These are phyloP conservation scores for Odontarrhena argentea DNA, from an alignment of 345 rosid species.

Conservation along the genomic window DNA sequence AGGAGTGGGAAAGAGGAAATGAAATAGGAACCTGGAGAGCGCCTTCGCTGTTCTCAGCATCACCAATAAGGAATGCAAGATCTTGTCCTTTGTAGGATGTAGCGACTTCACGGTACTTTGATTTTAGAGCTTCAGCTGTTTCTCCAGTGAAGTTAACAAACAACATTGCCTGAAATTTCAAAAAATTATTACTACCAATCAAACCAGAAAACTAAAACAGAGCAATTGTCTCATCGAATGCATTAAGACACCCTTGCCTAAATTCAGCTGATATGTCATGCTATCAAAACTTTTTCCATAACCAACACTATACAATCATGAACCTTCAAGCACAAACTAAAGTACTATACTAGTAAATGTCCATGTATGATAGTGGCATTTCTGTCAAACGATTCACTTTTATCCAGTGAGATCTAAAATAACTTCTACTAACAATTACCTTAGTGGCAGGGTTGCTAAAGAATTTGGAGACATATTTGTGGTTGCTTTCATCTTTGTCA, in stretches of 20 bases:
- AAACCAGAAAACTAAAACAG: conserved; percentile 24
- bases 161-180: conserved; percentile 71
- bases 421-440: conserved; percentile 45
- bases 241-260: background rate
- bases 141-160: conserved; percentile 68
- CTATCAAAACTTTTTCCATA: background rate
- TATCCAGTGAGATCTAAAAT: background rate
- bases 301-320: background rate
- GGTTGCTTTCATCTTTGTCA: conserved; percentile 71
- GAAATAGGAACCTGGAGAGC: conserved; percentile 72
- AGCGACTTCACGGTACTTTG: conserved; percentile 75
- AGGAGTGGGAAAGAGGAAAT: conserved; percentile 2
- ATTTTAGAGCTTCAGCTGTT: conserved; percentile 58
- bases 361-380: background rate
- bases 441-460: conserved; percentile 69
- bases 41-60: conserved; percentile 78
- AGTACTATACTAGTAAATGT: conserved; percentile 1
- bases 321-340: conserved; percentile 3
- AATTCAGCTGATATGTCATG: background rate
- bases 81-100: conserved; percentile 70
- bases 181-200: conserved; percentile 3
- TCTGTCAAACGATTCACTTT: too few species aligned
- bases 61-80: conserved; percentile 80
- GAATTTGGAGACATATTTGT: conserved; percentile 75
- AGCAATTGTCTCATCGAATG: background rate